Evolutionary conservation across 2,329 filamentous ascomycete genomes (phyloP).

Genomic region (Nigrospora osmanthi): DNA sequence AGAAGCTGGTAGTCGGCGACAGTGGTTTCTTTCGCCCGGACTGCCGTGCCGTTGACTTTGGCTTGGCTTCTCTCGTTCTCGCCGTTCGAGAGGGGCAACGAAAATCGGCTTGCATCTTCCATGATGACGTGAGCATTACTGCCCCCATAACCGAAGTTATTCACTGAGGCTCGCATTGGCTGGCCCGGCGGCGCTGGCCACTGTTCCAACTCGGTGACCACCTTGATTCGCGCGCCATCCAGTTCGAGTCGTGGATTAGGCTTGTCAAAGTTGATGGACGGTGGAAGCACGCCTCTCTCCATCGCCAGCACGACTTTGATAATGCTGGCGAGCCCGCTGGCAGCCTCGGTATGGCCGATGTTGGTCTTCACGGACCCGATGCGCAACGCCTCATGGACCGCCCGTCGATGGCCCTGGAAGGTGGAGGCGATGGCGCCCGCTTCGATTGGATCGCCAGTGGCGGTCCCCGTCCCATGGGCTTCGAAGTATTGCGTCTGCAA

Average conservation of each 20-base stretch:
- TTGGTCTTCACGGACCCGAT: constrained; percentile 36
- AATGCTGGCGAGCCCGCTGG: constrained; percentile 39
- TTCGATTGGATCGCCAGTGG: constrained; percentile 23
- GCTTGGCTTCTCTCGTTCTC: too few relatives aligned
- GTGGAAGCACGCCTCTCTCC: constrained; percentile 28
- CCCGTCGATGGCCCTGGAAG: too few relatives aligned
- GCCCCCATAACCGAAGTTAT: not conserved
- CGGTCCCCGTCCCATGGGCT: constrained; percentile 33
- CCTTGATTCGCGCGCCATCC: not conserved
- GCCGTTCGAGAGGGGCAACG: too few relatives aligned
- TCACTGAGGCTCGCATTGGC: not conserved
- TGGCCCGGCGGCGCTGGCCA: not conserved
- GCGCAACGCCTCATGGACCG: too few relatives aligned
- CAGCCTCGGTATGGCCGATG: constrained; percentile 41
- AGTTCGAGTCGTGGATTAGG: not conserved
- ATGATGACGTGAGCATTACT: not conserved
- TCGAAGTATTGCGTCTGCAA: constrained; percentile 33
- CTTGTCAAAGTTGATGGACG: constrained; percentile 13
- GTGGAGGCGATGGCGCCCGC: constrained; percentile 28
- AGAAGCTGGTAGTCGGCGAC: not conserved
- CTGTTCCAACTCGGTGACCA: not conserved
- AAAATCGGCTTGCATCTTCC: too few relatives aligned
- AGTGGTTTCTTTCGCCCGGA: not conserved
- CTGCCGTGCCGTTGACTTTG: too few relatives aligned
- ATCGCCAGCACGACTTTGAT: constrained; percentile 35